Base-by-base conservation (phyloP, 2,329 filamentous ascomycete species). In the Canariomyces notabilis region DNA sequence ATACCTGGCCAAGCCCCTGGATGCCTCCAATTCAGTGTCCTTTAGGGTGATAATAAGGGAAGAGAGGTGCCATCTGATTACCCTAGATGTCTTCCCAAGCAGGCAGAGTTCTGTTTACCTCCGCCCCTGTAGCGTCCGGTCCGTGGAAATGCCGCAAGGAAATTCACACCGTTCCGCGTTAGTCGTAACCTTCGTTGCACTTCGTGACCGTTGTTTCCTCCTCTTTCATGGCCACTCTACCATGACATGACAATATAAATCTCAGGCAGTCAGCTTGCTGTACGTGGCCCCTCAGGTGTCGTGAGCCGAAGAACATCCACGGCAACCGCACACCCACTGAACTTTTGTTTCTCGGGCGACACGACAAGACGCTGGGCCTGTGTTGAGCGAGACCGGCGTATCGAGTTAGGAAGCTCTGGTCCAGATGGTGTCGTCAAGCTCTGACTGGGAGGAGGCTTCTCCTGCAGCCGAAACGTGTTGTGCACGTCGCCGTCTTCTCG, bases 401-500 rank as follows among this genome's bases (percentile, higher is more conserved):
- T 43, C 16, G 47, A 11, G 36, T 51, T 52, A 6, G 53, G 51
- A 14, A 66, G 54, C 42, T 66, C 63, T 5, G 59, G 52, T 6
- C 64, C 61, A 16, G 60, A 53, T 26, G 65, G 66, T 6, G 63
- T 67, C 19, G 59, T 54, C 52, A 68, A 59, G 49, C 60, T 67
- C 42, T 67, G 60, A 53, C 62, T 66, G 40, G 59, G 61, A 37
- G 51, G 50, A 19, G 56, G 58, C 50, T 56, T 55, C 44, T 57
- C 55, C 37, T 60, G 57, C 37, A 60, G 49, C 29, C 58, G 56
- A 50, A 59, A 60, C 4, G 49, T 55, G 66, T 94, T 85, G 67
- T 94, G 86, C 57, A 85, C 78, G 67, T 96, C 90, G 62, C 89
- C 90, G 59, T 93, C 90, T 59, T 89, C 87, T 67, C 90, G 85